A percentile compares a stretch with the other conserved stretches of the same genome.
These are phyloP conservation scores for Bidens hawaiensis DNA, from an alignment of 140 eudicot species.

Conservation along the genomic window DNA sequence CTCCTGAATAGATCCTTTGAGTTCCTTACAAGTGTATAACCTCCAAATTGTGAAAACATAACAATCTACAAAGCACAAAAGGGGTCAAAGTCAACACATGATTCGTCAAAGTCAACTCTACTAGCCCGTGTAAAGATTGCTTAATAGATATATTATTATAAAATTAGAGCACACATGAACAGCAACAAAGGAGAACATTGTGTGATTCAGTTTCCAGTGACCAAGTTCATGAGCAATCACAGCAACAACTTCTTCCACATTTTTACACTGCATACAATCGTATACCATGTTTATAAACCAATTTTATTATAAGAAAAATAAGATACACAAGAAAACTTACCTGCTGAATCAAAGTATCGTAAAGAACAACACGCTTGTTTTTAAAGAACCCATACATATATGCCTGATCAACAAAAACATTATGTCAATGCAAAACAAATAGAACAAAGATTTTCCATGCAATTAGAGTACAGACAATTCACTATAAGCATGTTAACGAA, in stretches of 20 bases:
- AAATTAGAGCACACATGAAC: constrained; percentile 61
- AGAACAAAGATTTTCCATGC: not conserved
- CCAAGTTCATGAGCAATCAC: constrained; percentile 98
- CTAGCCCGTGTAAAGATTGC: not conserved
- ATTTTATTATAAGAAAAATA: not conserved
- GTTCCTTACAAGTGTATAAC: constrained; percentile 89
- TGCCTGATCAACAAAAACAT: constrained; percentile 48
- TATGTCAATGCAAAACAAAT: constrained; percentile 20
- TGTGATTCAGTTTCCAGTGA: constrained; percentile 96
- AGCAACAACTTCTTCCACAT: constrained; percentile 96
- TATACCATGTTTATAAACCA: constrained; percentile 7
- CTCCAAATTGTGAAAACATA: constrained; percentile 84
- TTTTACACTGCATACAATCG: constrained; percentile 67
- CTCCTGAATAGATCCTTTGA: constrained; percentile 92
- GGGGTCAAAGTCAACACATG: not conserved
- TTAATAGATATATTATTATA: not conserved
- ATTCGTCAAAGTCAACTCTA: constrained; percentile 4
- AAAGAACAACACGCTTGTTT: constrained; percentile 91
- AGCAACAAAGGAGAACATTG: constrained; percentile 85
- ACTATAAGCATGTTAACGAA: no score
- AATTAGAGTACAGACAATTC: no score
- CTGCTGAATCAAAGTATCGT: constrained; percentile 92
- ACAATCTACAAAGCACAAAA: constrained; percentile 53
- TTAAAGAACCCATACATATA: constrained; percentile 96
- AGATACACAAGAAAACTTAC: constrained; percentile 29